Evolutionary conservation across 768 basidiomycete genomes (phyloP), one percentile per base, ranked within the genome.

Genomic region (Serendipita sp.): DNA sequence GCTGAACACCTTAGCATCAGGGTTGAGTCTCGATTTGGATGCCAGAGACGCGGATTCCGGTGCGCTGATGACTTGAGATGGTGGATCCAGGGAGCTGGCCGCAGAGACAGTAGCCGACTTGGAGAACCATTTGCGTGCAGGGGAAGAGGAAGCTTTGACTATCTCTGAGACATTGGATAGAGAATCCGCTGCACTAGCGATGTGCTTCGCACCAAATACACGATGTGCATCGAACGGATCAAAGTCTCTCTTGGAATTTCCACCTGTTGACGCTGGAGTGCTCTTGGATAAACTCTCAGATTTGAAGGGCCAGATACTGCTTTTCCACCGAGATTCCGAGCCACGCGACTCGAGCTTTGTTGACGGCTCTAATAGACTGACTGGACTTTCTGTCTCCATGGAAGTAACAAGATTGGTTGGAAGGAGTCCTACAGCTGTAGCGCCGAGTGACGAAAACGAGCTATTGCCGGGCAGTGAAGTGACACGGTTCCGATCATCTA

Each of bases 1-100:
- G 70, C 78, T 84, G 76, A 92, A 92, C 64, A 83, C 88, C 70
- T 91, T 89, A 63, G 90, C 90, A 72, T 86, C 87, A 1, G 90
- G 90, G 73, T 92, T 92, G 65, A 92, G 79, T 4, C 84, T 82
- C 70, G 81, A 86, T 63, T 70, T 62, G 13, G 58, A 62, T 36
- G 55, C 55, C 55, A 37, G 10, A 4, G 55, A n/a, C 8, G 55
- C 27, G n/a, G 27, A 8, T 34, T 60, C 55, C 23, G 55, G 55
- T 33, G 55, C 55, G 29, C 55, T 60, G 55, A 60, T 36, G 10
- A 36, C 55, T 29, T 60, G 55, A 36, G 55, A 23, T 11, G 55
- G 29, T 10, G 33, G 18, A 10, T 60, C 55, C 29, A 60, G n/a
- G 10, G 16, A 8, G 10, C 31, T 34, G 37, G 66, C 45, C 13